Evolutionary conservation across 2,329 filamentous ascomycete species (phyloP), one percentile per base, ranked within the genome.

Genomic region (Fusarium circinatum): DNA sequence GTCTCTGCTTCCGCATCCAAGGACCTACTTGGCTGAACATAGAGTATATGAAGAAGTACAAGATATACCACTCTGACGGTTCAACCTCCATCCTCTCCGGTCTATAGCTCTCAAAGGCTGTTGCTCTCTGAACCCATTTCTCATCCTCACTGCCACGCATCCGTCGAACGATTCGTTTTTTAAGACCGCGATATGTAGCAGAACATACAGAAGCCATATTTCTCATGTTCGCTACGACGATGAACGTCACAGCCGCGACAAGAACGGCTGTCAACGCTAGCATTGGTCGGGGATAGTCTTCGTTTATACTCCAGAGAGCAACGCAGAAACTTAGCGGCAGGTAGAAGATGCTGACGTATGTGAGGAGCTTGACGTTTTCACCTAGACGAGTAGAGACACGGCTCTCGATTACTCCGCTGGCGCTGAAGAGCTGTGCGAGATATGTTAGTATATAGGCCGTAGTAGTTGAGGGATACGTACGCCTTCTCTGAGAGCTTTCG

Each of bases 301-400:
- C 57, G 15, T 62, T 54, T 28, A 52, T 56, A 47, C 67, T 70
- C 71, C 71, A 73, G 4, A 70, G 55, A 2, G 69, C 65, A 10
- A 66, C 74, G 62, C 79, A 80, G 59, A 83, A 83, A 17, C 80
- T 76, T 9, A 84, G 67, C 0, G 82, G 82, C 1, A 84, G 76
- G 60, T 80, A 84, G 56, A 84, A 83, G n/a, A 84, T 82, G 59
- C 80, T 83, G 26, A 84, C 81, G 38, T 81, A 80, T 22, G 82
- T 83, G 48, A 84, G 76, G 0, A 84, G 75, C 39, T 80, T 79
- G 17, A 84, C 79, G 39, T 84, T 83, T 45, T 83, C 75, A 1
- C 80, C 79, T 1, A 82, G 70, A 30, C 71, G 72, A 3, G 78
- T 65, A 5, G 62, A 65, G 12, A 65, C 57, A 6, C 62, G 32